Evolutionary conservation across 75 land plant genomes (phyloP), one percentile per base, ranked within the genome.

Genomic region (Ceratopteris richardii): DNA sequence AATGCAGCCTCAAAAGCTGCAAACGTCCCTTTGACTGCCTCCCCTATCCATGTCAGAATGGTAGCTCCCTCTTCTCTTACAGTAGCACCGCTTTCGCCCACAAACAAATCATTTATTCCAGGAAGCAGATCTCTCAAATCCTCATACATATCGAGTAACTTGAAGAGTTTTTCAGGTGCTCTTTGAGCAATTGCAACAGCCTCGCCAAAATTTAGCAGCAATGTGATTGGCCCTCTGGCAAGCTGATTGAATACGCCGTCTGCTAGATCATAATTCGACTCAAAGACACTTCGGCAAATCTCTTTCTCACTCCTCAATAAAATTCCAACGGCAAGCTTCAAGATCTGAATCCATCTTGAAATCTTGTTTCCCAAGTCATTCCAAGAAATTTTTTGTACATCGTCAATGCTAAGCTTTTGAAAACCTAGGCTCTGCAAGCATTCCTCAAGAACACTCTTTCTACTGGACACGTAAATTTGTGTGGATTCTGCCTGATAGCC

Each of bases 251-350:
- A 87, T 48, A 83, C 64, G 27, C 59, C 60, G 42, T 81, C 82
- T 0, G 80, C 65, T 36, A 69, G 44, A 27, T 66, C 44, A 53
- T 69, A 25, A 51, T 64, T 41, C 10, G 58, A 79, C 56, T 20
- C 59, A 62, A 86, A 83, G 66, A 88, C 63, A 5, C 76, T 79
- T 25, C 80, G 80, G 57, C 80, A 78, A 25, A 88, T 65, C 23
- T 81, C 78, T 4, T 82, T 70, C 70, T 88, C 93, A 55, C 89
- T 88, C 52, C 90, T 70, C 66, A 85, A 80, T 53, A 88, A 73
- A 14, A 88, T 67, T 9, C 72, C 44, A 41, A 82, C 50, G 4
- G 80, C 66, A 16, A 77, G 63, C 37, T 66, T 73, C 4, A 69
- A 29, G 18, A 72, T 82, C 42, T 66, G 75, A 24, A 73, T 60